Base-by-base conservation (phyloP, 2,329 filamentous ascomycete species). In the Knufia petricola region DNA sequence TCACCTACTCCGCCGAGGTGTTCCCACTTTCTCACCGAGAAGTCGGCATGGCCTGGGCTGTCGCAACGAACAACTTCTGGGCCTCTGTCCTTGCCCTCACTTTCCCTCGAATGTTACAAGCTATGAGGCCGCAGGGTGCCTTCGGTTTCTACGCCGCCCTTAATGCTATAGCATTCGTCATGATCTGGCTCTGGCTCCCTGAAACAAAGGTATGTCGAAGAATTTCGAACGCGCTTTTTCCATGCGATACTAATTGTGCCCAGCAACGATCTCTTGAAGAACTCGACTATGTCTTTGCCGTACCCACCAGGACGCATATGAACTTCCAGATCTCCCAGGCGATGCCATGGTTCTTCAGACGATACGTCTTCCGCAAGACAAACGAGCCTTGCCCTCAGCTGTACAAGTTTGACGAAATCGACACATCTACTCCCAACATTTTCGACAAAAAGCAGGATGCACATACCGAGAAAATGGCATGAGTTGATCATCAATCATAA, bases 131-230 rank as follows among this genome's bases (percentile, higher is more conserved):
- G 0, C 61, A 61, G 1, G 72, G 71, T 1, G 72, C 75, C 0
- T 79, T 81, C 52, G 71, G 75, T 7, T 77, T 81, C 60, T 82
- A 81, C 44, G 61, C 61, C 1, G 69, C 63, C 1, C 60, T 75
- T 15, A 74, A 74, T 53, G 38, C 74, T 1, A 39, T 74, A 2
- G 70, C 71, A 0, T 67, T 71, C n/a, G 52, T 68, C 3, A 61
- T 73, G 20, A 67, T 74, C 3, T 71, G 72, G 55, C 57, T 73
- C n/a, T 55, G 54, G 30, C 51, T 58, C 52, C 60, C 17, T 52
- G 66, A 58, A 66, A 61, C 59, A 15, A 60, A 59, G 52, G 37
- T 41, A 26, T 13, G 45, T 46, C 24, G 10, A 19, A 31, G 6
- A 17, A 8, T 20, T 19, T 6, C 21, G 21, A 10, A 24, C 10